Percentiles rank a stretch among this genome's conserved stretches.
Conservation (phyloP, 1,139 yeast species). For the Diutina mesorugosa region DNA sequence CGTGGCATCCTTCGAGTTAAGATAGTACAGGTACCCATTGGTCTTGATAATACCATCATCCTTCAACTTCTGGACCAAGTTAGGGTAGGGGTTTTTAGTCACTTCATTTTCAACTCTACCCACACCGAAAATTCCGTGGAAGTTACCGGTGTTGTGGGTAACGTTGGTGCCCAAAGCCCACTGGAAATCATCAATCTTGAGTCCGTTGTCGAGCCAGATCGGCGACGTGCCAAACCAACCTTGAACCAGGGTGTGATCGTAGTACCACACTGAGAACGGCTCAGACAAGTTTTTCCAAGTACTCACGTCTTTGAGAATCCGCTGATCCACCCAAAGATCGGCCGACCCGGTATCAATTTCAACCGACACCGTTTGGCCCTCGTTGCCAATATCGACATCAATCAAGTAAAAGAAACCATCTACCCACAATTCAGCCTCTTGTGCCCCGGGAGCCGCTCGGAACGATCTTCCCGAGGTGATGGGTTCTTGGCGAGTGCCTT, state of each 20-base stretch:
- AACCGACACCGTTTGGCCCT: conserved; percentile 4
- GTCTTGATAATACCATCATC: background rate
- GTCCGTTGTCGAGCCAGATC: background rate
- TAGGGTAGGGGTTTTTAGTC: background rate
- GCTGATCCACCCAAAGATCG: conserved; percentile 6
- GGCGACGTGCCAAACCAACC: conserved; percentile 5
- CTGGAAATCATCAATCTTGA: conserved; percentile 4
- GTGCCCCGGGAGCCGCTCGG: background rate
- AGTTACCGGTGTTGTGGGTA: background rate
- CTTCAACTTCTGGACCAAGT: background rate
- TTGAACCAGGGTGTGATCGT: conserved; percentile 2
- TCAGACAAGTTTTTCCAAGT: conserved; percentile 3
- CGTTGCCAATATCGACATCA: background rate
- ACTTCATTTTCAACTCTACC: conserved; percentile 1
- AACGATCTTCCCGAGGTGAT: background rate
- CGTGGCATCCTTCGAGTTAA: background rate
- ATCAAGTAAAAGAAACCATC: background rate
- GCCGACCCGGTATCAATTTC: conserved; percentile 7
- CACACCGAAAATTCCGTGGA: conserved; percentile 5
- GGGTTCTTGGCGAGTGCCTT: background rate
- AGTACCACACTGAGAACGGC: conserved; percentile 4
- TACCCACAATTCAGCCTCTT: background rate
- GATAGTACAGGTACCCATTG: background rate
- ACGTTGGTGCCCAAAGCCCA: conserved; percentile 4
- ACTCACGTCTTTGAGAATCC: background rate